Percentiles rank a stretch among this genome's conserved stretches.
Evolutionary conservation across 345 rosid species (phyloP).

Genomic region (Acer negundo): DNA sequence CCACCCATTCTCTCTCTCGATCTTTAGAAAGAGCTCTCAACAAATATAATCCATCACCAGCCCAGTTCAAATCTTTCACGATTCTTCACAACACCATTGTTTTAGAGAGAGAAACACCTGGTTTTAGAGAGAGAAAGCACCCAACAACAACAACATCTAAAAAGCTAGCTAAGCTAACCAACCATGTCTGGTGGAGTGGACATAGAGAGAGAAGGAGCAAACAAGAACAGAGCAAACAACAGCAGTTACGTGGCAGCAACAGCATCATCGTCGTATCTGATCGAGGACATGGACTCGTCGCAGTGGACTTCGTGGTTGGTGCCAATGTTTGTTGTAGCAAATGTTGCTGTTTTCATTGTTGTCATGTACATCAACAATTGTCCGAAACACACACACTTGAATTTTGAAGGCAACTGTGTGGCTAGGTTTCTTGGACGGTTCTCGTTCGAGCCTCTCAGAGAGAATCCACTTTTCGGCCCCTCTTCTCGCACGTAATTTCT

Average conservation of each 20-base stretch:
- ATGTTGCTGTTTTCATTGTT: slow-evolving; percentile 55
- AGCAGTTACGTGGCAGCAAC: slow-evolving; percentile 14
- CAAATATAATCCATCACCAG: slow-evolving; percentile 20
- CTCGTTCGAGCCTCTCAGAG: slow-evolving; percentile 78
- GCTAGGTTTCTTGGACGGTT: slow-evolving; percentile 75
- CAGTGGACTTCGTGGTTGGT: slow-evolving; percentile 91
- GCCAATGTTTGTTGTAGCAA: slow-evolving; percentile 73
- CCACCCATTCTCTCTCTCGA: neutral
- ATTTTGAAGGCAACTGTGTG: slow-evolving; percentile 51
- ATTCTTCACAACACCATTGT: neutral
- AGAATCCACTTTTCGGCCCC: slow-evolving; percentile 87
- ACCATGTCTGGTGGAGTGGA: slow-evolving; percentile 34
- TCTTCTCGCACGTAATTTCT: slow-evolving; percentile 66
- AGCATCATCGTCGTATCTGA: slow-evolving; percentile 37
- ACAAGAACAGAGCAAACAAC: slow-evolving; percentile 15
- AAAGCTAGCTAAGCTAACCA: slow-evolving; percentile 6
- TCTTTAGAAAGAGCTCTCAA: neutral
- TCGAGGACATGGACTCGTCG: slow-evolving; percentile 42
- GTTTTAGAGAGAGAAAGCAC: neutral
- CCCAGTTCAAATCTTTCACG: neutral
- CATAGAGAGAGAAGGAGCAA: slow-evolving; percentile 37
- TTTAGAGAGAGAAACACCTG: neutral
- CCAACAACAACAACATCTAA: no score
- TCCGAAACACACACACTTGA: slow-evolving; percentile 46
- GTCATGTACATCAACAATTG: slow-evolving; percentile 81